Evolutionary conservation across 768 basidiomycete species (phyloP), one percentile per base, ranked within the genome.

Genomic region (Lactarius hengduanensis): DNA sequence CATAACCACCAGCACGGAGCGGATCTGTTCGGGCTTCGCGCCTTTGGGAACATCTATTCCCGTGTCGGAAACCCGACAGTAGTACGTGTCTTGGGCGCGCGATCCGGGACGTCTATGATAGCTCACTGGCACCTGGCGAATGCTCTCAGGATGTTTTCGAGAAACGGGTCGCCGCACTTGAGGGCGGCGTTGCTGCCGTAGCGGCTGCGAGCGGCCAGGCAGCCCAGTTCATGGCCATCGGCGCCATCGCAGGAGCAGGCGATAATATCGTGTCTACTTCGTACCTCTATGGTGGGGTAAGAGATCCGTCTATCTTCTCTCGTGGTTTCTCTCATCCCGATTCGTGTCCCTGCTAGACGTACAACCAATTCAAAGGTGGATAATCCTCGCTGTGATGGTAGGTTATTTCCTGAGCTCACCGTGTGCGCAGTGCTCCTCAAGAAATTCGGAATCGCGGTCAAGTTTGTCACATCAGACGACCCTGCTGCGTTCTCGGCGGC

Each of bases 261-360:
- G 91, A 93, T 72, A 94, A 93, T 73, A 89, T 92, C 62, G 84
- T 93, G 7, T 84, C 88, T 2, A 83, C 87, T 1, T 83, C 87
- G 11, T 83, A 80, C 71, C 78, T 91, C 20, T 91, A 90, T 64
- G 89, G 89, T 56, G 88, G 89, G 26, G 86, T 87, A 73, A 72
- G 84, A 77, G 22, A 40, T 55, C 36, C 20, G 22, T 50, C 28
- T 57, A 22, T 7, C n/a, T 63, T 26, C 13, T 43, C 2, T n/a
- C 34, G 16, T n/a, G 4, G 43, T 47, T 53, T 13, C 57, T 34
- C 16, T 18, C 5, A 13, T 6, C 5, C 28, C 22, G 8, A 34
- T 34, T n/a, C 4, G 1, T 40, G 69, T 26, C 28, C 10, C 28
- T 20, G 59, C 56, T 58, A 83, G 86, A 88, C 86, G 6, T 90